These are phyloP conservation scores for Calendula officinalis DNA, from an alignment of 129 eudicot genomes.

Conservation along the genomic window DNA sequence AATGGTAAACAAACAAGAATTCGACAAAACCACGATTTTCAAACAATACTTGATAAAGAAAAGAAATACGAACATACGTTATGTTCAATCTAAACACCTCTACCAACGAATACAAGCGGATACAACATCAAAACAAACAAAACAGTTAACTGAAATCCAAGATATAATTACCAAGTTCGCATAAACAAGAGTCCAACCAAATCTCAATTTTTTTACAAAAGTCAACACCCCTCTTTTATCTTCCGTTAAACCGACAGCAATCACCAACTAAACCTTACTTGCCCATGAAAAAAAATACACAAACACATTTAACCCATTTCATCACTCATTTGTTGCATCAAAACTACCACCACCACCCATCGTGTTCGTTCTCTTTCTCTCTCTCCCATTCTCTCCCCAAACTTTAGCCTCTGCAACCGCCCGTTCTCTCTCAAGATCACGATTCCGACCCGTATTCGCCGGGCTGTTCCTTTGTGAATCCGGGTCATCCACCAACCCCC, in stretches of 20 bases:
- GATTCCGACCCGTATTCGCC: constrained; percentile 63
- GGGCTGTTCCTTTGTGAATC: constrained; percentile 73
- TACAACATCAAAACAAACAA: constrained; percentile 9
- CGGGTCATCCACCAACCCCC: constrained; percentile 51
- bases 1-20: neutral
- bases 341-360: constrained; percentile 56
- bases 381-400: constrained; percentile 99
- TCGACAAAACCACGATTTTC: neutral
- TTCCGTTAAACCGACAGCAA: constrained; percentile 20
- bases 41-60: neutral
- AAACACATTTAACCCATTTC: constrained; percentile 6
- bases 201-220: constrained; percentile 37
- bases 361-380: constrained; percentile 55
- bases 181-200: constrained; percentile 36
- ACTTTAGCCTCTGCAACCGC: constrained; percentile 96
- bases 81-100: constrained; percentile 7
- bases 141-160: constrained; percentile 33
- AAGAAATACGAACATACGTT: neutral
- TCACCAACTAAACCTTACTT: constrained; percentile 32
- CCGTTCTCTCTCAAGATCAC: constrained; percentile 90
- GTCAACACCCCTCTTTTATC: constrained; percentile 36
- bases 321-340: constrained; percentile 65
- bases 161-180: constrained; percentile 39
- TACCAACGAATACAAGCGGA: constrained; percentile 8
- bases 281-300: constrained; percentile 12